Evolutionary conservation across 2,329 filamentous ascomycete species (phyloP).

Genomic region (Lojkania enalia): DNA sequence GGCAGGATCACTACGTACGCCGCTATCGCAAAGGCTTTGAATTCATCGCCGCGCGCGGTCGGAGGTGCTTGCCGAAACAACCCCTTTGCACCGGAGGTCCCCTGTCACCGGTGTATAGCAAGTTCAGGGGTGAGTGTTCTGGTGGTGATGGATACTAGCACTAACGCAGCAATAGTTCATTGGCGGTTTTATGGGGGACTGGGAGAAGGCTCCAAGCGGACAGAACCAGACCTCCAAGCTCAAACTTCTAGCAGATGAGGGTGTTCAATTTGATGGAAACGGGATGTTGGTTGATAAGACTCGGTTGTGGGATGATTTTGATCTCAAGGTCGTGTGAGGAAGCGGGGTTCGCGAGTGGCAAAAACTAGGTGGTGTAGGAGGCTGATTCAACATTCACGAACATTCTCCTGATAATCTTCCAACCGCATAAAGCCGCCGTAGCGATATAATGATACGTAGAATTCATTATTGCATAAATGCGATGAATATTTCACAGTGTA

Average conservation of each 20-base stretch:
- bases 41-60: slow-evolving; percentile 74
- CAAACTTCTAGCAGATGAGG: slow-evolving; percentile 63
- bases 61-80: slow-evolving; percentile 77
- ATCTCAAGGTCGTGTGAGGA: no score
- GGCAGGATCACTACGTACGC: slow-evolving; percentile 80
- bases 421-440: no score
- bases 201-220: slow-evolving; percentile 63
- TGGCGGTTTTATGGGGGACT: slow-evolving; percentile 72
- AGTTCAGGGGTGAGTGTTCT: slow-evolving; percentile 61
- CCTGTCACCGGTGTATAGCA: slow-evolving; percentile 80
- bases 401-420: no score
- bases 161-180: slow-evolving; percentile 44
- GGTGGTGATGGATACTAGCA: neutral
- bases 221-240: slow-evolving; percentile 68
- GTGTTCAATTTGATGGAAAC: slow-evolving; percentile 63
- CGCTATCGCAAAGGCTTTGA: slow-evolving; percentile 67
- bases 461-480: neutral
- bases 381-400: no score
- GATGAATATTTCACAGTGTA: no score
- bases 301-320: slow-evolving; percentile 52
- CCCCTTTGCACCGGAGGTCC: slow-evolving; percentile 79
- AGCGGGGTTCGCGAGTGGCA: no score
- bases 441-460: no score
- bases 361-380: no score
- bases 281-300: slow-evolving; percentile 60